These are phyloP conservation scores for Cryptococcus wingfieldii DNA, from an alignment of 1,284 basidiomycete species.

Conservation along the genomic window DNA sequence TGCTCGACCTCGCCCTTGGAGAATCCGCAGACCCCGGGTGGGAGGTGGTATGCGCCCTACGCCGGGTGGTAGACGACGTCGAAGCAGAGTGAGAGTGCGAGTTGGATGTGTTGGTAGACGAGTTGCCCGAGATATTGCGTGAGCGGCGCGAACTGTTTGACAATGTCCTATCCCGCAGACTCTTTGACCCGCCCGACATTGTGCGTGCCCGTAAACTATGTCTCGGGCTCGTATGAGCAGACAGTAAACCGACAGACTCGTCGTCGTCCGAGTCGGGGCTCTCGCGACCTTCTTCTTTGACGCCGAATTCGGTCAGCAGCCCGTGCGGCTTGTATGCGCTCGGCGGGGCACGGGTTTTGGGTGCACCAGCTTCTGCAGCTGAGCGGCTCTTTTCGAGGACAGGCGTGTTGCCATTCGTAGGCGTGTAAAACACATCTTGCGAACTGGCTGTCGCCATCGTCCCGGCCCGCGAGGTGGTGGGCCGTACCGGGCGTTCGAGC, in stretches of 20 bases:
- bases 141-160: constrained; percentile 3
- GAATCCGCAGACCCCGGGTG: background rate
- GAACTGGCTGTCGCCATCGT: constrained; percentile 1
- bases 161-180: constrained; percentile 2
- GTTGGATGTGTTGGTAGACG: background rate
- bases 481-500: background rate
- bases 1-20: constrained; percentile 11
- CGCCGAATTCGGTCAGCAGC: constrained; percentile 11
- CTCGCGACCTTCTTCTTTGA: background rate
- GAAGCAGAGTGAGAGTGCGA: background rate
- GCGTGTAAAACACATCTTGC: constrained; percentile 16
- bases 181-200: too few species aligned
- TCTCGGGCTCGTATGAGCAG: background rate
- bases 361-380: constrained; percentile 1
- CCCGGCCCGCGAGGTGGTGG: constrained; percentile 1
- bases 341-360: background rate
- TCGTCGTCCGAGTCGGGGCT: constrained; percentile 7
- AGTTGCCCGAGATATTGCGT: background rate
- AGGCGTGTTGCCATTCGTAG: constrained; percentile 10
- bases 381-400: constrained; percentile 3
- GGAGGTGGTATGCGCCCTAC: constrained; percentile 6
- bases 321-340: constrained; percentile 4
- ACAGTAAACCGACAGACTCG: constrained; percentile 10
- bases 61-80: background rate
- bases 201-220: background rate